A percentile compares a stretch with the other conserved stretches of the same genome.
Conservation (phyloP, 1,284 basidiomycete genomes). For the Lentinula novae-zelandiae region DNA sequence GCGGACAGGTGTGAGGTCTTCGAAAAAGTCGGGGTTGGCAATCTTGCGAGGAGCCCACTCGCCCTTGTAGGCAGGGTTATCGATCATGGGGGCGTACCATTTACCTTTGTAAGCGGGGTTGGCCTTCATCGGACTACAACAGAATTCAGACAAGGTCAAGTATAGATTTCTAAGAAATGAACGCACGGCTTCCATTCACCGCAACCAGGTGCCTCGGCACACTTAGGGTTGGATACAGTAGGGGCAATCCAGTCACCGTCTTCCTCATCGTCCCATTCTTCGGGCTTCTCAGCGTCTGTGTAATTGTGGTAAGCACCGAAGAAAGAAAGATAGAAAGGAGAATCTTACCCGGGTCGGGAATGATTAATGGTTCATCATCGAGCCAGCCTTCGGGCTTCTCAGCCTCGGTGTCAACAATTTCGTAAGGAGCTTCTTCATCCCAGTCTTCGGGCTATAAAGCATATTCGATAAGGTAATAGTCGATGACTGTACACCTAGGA, state of each 20-base stretch:
- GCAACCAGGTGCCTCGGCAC: conserved; percentile 87
- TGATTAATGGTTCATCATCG: conserved; percentile 77
- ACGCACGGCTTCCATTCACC: conserved; percentile 83
- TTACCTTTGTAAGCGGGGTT: conserved; percentile 96
- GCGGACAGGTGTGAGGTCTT: conserved; percentile 85
- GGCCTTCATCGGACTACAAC: conserved; percentile 71
- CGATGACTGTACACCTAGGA: conserved; percentile 8
- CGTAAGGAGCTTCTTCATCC: conserved; percentile 93
- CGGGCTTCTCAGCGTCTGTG: conserved; percentile 88
- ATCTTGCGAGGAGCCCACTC: conserved; percentile 93
- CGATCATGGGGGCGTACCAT: conserved; percentile 91
- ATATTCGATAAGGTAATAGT: background rate
- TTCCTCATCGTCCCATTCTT: conserved; percentile 99
- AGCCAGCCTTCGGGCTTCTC: conserved; percentile 95
- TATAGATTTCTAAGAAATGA: background rate
- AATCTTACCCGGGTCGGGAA: conserved; percentile 80
- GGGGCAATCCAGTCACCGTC: conserved; percentile 98
- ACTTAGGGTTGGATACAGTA: conserved; percentile 85
- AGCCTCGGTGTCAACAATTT: conserved; percentile 86
- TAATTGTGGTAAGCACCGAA: background rate
- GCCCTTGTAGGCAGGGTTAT: conserved; percentile 98
- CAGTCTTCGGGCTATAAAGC: conserved; percentile 78
- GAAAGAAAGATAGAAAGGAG: background rate
- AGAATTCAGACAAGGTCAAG: conserved; percentile 2
- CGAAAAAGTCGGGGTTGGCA: conserved; percentile 89